phyloP scores from a whole-genome alignment of 306 rosid genomes.

The Medicago arabica region DNA sequence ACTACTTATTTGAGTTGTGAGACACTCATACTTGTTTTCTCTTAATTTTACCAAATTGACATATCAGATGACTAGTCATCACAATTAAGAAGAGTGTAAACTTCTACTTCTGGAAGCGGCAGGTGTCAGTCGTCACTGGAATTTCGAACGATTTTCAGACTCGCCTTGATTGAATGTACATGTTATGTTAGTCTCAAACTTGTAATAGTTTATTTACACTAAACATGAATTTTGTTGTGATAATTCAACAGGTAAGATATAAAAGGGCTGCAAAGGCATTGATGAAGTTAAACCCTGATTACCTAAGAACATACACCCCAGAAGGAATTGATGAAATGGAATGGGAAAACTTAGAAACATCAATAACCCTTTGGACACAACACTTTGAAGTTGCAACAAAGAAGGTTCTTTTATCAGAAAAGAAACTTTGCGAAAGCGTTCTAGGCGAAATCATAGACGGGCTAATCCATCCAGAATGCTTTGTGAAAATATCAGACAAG shows the following conservation, averaged over 20 bases:
- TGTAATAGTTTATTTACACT: neutral
- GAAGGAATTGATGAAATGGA: constrained; percentile 86
- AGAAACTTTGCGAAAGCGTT: constrained; percentile 63
- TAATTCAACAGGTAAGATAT: constrained; percentile 69
- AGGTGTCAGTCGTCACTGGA: neutral
- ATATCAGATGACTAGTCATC: no score
- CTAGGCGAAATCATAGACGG: constrained; percentile 74
- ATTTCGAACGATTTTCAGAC: neutral
- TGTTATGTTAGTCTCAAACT: neutral
- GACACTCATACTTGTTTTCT: no score
- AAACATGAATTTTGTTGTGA: neutral
- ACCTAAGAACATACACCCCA: constrained; percentile 68
- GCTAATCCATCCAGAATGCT: constrained; percentile 79
- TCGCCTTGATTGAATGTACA: neutral
- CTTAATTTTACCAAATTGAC: no score
- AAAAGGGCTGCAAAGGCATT: constrained; percentile 87
- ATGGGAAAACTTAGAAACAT: constrained; percentile 82
- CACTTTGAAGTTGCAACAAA: constrained; percentile 73
- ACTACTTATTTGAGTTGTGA: no score
- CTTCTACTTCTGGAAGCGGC: neutral
- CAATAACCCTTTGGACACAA: constrained; percentile 79
- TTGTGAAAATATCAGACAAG: constrained; percentile 82
- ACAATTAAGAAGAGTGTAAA: neutral
- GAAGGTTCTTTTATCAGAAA: constrained; percentile 73
- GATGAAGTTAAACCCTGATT: constrained; percentile 82